Evolutionary conservation across 805 yeast genomes (phyloP), one percentile per base, ranked within the genome.

Genomic region (Tetrapisispora nanseiensis): DNA sequence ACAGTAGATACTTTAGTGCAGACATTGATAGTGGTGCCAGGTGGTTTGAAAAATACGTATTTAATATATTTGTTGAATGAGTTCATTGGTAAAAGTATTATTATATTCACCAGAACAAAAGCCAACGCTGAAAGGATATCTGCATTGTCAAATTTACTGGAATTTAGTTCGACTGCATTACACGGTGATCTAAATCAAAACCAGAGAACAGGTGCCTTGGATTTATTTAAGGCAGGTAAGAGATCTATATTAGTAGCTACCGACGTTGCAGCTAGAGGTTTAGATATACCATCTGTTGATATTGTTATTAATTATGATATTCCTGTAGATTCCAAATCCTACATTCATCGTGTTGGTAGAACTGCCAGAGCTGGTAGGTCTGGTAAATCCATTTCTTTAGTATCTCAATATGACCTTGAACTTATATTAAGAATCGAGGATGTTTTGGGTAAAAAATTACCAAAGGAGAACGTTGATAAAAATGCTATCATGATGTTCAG

Each of bases 251-350:
- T 90, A 33, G 79, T 90, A 15, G 97, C 97, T 3, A 92, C 97
- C 0, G 95, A 90, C 60, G 86, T 90, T 21, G 97, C 97, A 0
- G 95, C 95, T 3, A 75, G 98, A 66, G 98, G 98, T 57, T 75
- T 90, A 35, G 97, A 92, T 61, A 79, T 90, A n/a, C 81, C 86
- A 1, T 74, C 83, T 51, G 95, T 90, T 8, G 76, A 90, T 0
- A 59, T 89, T 29, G 97, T 90, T 9, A 61, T 92, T 20, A 92
- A 90, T 59, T 89, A 24, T 11, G 27, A 24, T 24, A 24, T 24
- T 24, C 27, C 27, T 9, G 27, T 24, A 9, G 27, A 97, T 96
- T 27, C 96, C 97, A 2, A 80, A 96, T 63, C 95, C n/a, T n/a
- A n/a, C n/a, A n/a, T n/a, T n/a, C n/a, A n/a, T n/a, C n/a, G n/a